phyloP scores from a whole-genome alignment of 1,284 basidiomycete genomes.

The Violaceomyces palustris region DNA sequence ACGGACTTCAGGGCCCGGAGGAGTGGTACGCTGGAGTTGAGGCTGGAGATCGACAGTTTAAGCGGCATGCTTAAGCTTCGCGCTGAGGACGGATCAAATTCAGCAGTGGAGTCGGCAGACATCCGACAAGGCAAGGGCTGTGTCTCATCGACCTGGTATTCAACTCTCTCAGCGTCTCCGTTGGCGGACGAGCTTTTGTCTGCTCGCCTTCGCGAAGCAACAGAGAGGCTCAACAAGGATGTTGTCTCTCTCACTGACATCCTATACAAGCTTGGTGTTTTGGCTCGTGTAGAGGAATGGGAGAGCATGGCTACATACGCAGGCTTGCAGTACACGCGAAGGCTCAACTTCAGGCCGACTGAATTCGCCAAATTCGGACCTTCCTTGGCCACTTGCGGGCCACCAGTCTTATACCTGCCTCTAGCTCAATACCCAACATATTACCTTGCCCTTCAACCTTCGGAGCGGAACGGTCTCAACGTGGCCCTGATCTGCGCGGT shows the following conservation, averaged over 20 bases:
- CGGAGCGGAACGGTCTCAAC: constrained; percentile 11
- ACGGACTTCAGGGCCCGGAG: too few species aligned
- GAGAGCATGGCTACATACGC: constrained; percentile 41
- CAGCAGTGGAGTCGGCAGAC: too few species aligned
- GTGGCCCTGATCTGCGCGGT: constrained; percentile 28
- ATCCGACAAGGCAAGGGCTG: too few species aligned
- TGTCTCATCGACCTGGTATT: too few species aligned
- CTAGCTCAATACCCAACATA: constrained; percentile 29
- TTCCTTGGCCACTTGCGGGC: constrained; percentile 8
- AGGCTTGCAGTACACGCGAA: constrained; percentile 62
- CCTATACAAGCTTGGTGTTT: constrained; percentile 24
- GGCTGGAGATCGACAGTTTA: too few species aligned
- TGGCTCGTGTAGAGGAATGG: constrained; percentile 38
- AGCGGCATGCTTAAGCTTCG: too few species aligned
- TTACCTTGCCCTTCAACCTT: constrained; percentile 33
- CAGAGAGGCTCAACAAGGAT: constrained; percentile 26
- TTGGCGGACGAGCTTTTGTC: too few species aligned
- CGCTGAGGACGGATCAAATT: too few species aligned
- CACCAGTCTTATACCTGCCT: constrained; percentile 27
- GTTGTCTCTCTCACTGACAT: constrained; percentile 22
- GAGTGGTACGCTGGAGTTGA: too few species aligned
- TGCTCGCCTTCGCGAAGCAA: constrained; percentile 21
- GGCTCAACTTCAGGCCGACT: constrained; percentile 61
- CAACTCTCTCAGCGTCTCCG: too few species aligned
- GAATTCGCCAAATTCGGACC: constrained; percentile 34